These are phyloP conservation scores for Floccularia luteovirens DNA, from an alignment of 768 basidiomycete genomes.

Conservation along the genomic window DNA sequence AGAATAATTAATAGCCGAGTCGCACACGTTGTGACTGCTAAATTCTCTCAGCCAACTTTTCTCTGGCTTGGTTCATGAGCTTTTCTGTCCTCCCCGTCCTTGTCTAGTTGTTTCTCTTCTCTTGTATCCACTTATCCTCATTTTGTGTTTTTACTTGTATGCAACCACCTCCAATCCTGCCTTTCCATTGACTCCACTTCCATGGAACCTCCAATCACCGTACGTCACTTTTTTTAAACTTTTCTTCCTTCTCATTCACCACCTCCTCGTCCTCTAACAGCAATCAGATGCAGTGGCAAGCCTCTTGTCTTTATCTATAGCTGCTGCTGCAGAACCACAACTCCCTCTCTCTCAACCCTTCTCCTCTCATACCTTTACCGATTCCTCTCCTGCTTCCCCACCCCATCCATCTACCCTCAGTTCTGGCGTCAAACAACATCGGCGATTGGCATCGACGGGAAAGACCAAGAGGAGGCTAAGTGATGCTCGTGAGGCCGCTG, in stretches of 20 bases:
- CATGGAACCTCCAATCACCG: constrained; percentile 10
- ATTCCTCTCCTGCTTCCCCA: constrained; percentile 7
- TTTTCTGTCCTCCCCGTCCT: constrained; percentile 10
- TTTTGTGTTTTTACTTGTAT: constrained; percentile 12
- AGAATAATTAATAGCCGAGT: too few relatives aligned
- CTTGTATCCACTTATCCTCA: constrained; percentile 7
- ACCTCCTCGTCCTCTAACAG: constrained; percentile 9
- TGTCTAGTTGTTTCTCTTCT: constrained; percentile 7
- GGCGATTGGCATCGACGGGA: constrained; percentile 64
- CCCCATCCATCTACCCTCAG: constrained; percentile 18
- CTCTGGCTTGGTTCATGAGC: constrained; percentile 14
- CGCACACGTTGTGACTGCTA: constrained; percentile 12
- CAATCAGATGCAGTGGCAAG: constrained; percentile 43
- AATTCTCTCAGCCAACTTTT: constrained; percentile 11
- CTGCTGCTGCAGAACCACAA: constrained; percentile 46
- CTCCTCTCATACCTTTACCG: neutral
- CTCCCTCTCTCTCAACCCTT: constrained; percentile 1
- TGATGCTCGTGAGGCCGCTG: constrained; percentile 74
- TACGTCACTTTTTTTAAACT: constrained; percentile 13
- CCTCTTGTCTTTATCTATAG: constrained; percentile 63
- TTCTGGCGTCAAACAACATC: constrained; percentile 42
- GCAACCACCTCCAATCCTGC: constrained; percentile 7
- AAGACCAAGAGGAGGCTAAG: constrained; percentile 66
- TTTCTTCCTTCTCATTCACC: neutral
- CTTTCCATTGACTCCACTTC: constrained; percentile 6